These are phyloP conservation scores for Thoreauomyces humboldtii DNA, from an alignment of 192 early-diverging fungal genomes.

Conservation along the genomic window DNA sequence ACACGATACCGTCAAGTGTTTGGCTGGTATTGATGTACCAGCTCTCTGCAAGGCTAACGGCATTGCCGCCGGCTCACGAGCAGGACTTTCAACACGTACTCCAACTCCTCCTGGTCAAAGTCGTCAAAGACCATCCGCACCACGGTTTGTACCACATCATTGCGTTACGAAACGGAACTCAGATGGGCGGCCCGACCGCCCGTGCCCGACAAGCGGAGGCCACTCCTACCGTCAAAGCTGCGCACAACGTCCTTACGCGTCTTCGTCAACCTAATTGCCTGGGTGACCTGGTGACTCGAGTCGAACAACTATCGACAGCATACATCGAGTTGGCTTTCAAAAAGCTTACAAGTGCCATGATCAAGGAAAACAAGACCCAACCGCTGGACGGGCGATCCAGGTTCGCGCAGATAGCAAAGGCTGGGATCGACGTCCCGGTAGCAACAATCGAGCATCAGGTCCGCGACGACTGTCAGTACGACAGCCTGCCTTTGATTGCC, in stretches of 20 bases:
- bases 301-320: constrained; percentile 41
- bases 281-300: constrained; percentile 24
- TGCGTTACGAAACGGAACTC: constrained; percentile 45
- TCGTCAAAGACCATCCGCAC: constrained; percentile 43
- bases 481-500: constrained; percentile 29
- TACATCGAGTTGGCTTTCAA: constrained; percentile 43
- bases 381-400: constrained; percentile 22
- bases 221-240: constrained; percentile 24
- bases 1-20: constrained; percentile 17
- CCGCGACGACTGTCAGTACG: constrained; percentile 23
- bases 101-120: constrained; percentile 17
- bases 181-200: neutral
- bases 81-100: constrained; percentile 35
- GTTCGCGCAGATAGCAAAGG: constrained; percentile 23
- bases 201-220: neutral
- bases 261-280: constrained; percentile 19
- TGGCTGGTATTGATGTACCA: constrained; percentile 44
- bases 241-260: constrained; percentile 19
- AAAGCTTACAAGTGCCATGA: constrained; percentile 1
- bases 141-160: constrained; percentile 47
- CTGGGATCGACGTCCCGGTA: constrained; percentile 35
- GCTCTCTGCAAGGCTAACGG: constrained; percentile 42
- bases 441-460: constrained; percentile 36
- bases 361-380: neutral
- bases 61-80: constrained; percentile 4